These are phyloP conservation scores for Phytophthora sojae DNA, from an alignment of 352 stramenopile species.

Conservation along the genomic window DNA sequence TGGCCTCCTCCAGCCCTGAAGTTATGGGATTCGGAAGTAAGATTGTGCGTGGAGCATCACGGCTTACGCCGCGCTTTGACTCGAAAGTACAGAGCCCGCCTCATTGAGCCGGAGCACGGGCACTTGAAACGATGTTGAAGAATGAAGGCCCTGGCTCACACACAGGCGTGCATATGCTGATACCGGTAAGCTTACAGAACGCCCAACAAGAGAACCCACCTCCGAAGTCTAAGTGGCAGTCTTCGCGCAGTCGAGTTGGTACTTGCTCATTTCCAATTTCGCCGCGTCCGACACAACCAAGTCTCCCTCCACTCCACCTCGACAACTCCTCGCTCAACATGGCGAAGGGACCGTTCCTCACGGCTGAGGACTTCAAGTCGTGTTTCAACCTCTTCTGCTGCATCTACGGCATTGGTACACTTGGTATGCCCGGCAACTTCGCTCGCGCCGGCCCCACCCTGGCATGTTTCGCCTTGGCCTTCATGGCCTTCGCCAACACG, in stretches of 20 bases:
- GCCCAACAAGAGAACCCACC: not conserved
- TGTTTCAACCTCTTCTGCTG: conserved; percentile 71
- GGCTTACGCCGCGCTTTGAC: not conserved
- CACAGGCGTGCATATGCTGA: not conserved
- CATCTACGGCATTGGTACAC: conserved; percentile 73
- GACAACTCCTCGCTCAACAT: conserved; percentile 11
- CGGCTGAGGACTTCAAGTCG: conserved; percentile 57
- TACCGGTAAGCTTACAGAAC: not conserved
- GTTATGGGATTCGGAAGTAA: not conserved
- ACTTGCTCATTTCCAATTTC: conserved; percentile 20
- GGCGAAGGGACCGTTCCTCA: conserved; percentile 47
- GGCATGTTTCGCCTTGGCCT: conserved; percentile 52
- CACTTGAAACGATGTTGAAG: conserved; percentile 4
- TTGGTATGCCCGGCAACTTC: conserved; percentile 78
- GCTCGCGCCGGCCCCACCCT: conserved; percentile 55
- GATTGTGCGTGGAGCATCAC: conserved; percentile 5
- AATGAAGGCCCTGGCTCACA: not conserved
- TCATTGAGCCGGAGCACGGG: conserved; percentile 6
- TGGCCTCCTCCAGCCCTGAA: not conserved
- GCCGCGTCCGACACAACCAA: conserved; percentile 9
- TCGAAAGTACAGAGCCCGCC: conserved; percentile 2
- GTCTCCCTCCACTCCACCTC: not conserved
- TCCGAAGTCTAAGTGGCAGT: not conserved
- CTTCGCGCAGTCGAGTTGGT: not conserved
- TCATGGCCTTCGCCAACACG: conserved; percentile 74